Conservation (phyloP, 2,329 filamentous ascomycete genomes). For the Bipolaris victoriae region DNA sequence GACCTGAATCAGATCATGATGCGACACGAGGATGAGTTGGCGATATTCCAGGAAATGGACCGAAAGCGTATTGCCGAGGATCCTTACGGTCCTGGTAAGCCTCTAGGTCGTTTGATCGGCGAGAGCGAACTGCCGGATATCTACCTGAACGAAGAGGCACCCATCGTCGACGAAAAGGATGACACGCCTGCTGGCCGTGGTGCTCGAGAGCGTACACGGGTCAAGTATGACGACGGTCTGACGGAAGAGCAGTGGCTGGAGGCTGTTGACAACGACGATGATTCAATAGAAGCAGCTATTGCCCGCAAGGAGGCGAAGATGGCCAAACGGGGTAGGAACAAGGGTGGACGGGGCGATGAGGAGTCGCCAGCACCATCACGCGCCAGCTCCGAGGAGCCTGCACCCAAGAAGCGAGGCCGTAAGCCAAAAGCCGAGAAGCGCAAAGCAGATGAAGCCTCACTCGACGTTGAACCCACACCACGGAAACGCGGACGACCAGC, state of each 20-base stretch:
- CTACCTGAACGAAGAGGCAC: conserved; percentile 85
- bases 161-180: conserved; percentile 77
- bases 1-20: conserved; percentile 95
- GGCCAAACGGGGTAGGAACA: conserved; percentile 78
- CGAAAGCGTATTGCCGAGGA: conserved; percentile 70
- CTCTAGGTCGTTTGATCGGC: conserved; percentile 77
- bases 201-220: conserved; percentile 90
- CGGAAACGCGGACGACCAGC: conserved; percentile 69
- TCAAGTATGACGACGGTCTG: conserved; percentile 94
- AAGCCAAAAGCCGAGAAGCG: conserved; percentile 83
- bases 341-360: conserved; percentile 65
- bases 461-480: conserved; percentile 67
- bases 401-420: conserved; percentile 79
- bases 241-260: conserved; percentile 99
- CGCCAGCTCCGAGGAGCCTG: conserved; percentile 81
- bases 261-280: conserved; percentile 93
- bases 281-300: conserved; percentile 90
- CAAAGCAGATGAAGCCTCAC: conserved; percentile 74
- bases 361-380: conserved; percentile 80
- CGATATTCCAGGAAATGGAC: conserved; percentile 82
- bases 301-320: conserved; percentile 86
- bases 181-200: conserved; percentile 79
- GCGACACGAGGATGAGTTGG: conserved; percentile 80
- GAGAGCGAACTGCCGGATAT: conserved; percentile 93
- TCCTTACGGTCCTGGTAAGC: conserved; percentile 74